Conservation (phyloP, 2,329 filamentous ascomycete genomes). For the Aspergillus flavus region DNA sequence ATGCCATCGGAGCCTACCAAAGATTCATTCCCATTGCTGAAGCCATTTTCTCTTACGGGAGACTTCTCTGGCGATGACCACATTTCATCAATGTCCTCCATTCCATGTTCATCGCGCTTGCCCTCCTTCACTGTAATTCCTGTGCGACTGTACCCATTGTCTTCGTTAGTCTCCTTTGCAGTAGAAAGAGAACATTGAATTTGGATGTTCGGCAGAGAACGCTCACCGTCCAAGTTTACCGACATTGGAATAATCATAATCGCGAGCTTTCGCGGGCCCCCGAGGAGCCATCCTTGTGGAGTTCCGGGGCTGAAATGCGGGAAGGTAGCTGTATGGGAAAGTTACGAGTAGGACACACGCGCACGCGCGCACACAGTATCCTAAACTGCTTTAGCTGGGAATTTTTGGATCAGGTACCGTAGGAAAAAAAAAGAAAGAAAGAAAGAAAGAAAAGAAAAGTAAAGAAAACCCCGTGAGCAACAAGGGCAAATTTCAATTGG, state of each 20-base stretch:
- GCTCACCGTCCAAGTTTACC: conserved; percentile 51
- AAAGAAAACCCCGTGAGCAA: neutral
- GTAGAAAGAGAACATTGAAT: conserved; percentile 8
- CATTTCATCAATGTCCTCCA: conserved; percentile 83
- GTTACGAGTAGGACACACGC: neutral
- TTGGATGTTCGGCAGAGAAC: neutral
- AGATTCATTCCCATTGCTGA: conserved; percentile 43
- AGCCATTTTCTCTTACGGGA: conserved; percentile 39
- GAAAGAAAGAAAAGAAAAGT: neutral
- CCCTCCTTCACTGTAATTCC: conserved; percentile 81
- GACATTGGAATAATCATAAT: conserved; percentile 52
- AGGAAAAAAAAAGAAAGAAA: neutral
- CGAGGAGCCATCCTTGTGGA: conserved; percentile 40
- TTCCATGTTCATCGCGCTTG: conserved; percentile 84
- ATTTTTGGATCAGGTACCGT: neutral
- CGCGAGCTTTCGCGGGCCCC: conserved; percentile 45
- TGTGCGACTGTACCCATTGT: conserved; percentile 69
- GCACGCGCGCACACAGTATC: neutral
- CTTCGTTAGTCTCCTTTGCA: conserved; percentile 18
- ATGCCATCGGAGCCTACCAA: conserved; percentile 60
- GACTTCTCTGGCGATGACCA: conserved; percentile 83
- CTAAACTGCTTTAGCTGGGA: neutral
- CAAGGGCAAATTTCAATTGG: neutral
- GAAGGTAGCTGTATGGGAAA: conserved; percentile 1
- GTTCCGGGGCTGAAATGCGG: conserved; percentile 16